These are phyloP conservation scores for Fraxinus pennsylvanica DNA, from an alignment of 257 asterid species.

Conservation along the genomic window DNA sequence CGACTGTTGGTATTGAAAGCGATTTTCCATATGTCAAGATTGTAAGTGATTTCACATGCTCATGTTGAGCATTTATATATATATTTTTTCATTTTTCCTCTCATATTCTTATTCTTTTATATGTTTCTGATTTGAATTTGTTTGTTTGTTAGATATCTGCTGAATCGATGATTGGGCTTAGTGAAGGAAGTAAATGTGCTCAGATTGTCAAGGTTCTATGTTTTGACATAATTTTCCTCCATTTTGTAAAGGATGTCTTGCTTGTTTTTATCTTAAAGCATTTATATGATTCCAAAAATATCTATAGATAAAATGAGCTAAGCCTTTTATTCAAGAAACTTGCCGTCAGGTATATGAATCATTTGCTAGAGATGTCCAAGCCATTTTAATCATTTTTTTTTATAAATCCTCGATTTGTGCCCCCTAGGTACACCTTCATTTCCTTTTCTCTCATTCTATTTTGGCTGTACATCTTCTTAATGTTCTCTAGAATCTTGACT, in stretches of 20 bases:
- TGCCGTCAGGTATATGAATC: background rate
- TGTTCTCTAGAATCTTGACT: background rate
- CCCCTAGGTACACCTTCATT: background rate
- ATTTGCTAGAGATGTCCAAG: background rate
- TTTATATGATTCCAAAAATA: slow-evolving; percentile 4
- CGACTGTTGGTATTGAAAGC: slow-evolving; percentile 87
- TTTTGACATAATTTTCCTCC: slow-evolving; percentile 6
- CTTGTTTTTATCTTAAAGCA: slow-evolving; percentile 3
- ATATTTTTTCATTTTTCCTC: slow-evolving; percentile 20
- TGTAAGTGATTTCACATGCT: slow-evolving; percentile 54
- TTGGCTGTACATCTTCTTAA: background rate
- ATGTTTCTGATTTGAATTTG: slow-evolving; percentile 21
- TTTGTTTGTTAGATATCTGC: slow-evolving; percentile 76
- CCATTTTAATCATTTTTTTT: background rate
- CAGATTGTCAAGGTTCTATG: slow-evolving; percentile 77
- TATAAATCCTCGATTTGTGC: background rate
- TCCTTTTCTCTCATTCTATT: background rate
- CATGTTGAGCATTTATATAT: background rate
- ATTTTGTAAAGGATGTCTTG: slow-evolving; percentile 20
- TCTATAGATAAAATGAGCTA: background rate
- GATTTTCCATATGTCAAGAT: slow-evolving; percentile 96
- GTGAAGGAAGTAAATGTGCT: slow-evolving; percentile 95
- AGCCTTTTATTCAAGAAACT: background rate
- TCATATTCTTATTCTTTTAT: slow-evolving; percentile 13
- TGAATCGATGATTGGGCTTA: slow-evolving; percentile 94